Percentiles rank a stretch among this genome's conserved stretches.
Evolutionary conservation across 441 rosid genomes (phyloP).

Genomic region (Capsella rubella): DNA sequence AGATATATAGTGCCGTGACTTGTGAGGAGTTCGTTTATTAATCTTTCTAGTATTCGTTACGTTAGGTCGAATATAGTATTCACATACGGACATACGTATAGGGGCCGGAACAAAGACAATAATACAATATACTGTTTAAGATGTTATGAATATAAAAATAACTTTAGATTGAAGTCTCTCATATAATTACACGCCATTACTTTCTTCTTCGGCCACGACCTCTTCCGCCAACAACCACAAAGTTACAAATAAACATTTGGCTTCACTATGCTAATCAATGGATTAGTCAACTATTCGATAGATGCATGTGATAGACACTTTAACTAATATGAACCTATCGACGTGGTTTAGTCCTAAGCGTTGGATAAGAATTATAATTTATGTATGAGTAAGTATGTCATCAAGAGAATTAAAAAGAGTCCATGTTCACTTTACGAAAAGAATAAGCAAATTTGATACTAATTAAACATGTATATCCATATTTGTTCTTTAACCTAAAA

Average conservation of each 20-base stretch:
- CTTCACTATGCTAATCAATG: not conserved
- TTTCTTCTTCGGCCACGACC: not conserved
- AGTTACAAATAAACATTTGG: not conserved
- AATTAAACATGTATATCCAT: no score
- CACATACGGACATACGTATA: not conserved
- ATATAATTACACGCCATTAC: not conserved
- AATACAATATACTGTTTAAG: not conserved
- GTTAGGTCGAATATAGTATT: not conserved
- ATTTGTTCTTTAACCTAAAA: no score
- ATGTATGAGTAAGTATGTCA: not conserved
- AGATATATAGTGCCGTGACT: not conserved
- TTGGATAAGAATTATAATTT: no score
- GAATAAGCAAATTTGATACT: not conserved
- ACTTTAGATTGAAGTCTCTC: not conserved
- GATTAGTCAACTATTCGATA: not conserved
- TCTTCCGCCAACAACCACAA: not conserved
- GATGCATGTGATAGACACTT: not conserved
- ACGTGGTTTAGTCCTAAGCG: no score
- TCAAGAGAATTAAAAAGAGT: not conserved
- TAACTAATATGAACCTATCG: not conserved
- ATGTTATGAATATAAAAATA: not conserved
- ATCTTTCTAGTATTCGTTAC: not conserved
- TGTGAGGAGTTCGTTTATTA: not conserved
- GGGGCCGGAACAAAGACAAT: not conserved
- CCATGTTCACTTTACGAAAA: not conserved